These are phyloP conservation scores for Xerocomellus chrysenteron DNA, from an alignment of 768 basidiomycete genomes.

Conservation along the genomic window DNA sequence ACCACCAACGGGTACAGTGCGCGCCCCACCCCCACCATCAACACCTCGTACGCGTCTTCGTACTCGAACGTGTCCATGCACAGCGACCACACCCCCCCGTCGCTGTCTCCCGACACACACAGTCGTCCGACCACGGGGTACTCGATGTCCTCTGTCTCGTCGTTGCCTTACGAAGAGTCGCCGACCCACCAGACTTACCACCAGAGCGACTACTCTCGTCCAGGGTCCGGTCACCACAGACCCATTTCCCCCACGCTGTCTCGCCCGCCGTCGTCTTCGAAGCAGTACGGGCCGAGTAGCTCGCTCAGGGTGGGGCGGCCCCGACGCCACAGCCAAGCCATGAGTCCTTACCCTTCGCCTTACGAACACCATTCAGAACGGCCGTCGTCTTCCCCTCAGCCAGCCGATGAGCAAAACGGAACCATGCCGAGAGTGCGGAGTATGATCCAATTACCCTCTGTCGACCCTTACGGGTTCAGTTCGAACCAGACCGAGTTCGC, in stretches of 20 bases:
- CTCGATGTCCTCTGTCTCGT: conserved; percentile 81
- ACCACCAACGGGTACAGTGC: conserved; percentile 40
- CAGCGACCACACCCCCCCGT: conserved; percentile 66
- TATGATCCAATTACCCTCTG: conserved; percentile 79
- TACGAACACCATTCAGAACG: conserved; percentile 70
- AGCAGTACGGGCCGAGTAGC: conserved; percentile 46
- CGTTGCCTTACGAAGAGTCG: conserved; percentile 66
- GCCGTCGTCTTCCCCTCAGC: conserved; percentile 71
- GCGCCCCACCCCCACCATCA: conserved; percentile 67
- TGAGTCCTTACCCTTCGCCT: conserved; percentile 84
- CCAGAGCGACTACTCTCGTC: conserved; percentile 63
- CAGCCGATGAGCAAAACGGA: conserved; percentile 46
- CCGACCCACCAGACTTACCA: conserved; percentile 39
- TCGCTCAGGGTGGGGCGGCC: conserved; percentile 70
- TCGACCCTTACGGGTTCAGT: conserved; percentile 65
- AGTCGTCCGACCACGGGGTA: conserved; percentile 85
- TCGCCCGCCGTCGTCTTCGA: conserved; percentile 68
- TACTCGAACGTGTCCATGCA: conserved; percentile 72
- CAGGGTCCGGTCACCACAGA: conserved; percentile 71
- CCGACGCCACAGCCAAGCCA: conserved; percentile 81
- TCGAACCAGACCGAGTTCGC: conserved; percentile 78
- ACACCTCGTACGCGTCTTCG: conserved; percentile 64
- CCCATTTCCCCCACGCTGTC: conserved; percentile 60
- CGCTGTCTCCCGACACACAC: conserved; percentile 65
- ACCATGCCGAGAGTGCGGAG: conserved; percentile 73